phyloP scores from a whole-genome alignment of 345 rosid genomes.

The Aquilaria yunnanensis region DNA sequence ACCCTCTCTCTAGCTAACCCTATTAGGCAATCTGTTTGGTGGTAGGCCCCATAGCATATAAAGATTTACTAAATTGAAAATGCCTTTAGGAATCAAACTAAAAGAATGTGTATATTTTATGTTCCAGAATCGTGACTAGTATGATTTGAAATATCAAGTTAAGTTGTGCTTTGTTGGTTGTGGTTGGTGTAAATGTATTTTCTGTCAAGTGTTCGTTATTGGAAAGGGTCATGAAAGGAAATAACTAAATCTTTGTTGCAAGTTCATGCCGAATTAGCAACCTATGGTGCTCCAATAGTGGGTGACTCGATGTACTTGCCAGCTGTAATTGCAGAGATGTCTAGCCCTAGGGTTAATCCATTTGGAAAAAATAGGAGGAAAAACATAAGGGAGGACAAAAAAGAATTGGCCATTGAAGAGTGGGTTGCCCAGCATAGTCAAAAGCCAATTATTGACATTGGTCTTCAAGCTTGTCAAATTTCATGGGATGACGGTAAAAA shows the following conservation, averaged over 20 bases:
- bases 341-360: constrained; percentile 52
- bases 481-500: constrained; percentile 66
- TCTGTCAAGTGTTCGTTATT: not conserved
- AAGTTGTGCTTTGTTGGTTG: no score
- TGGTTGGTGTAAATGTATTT: not conserved
- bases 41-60: no score
- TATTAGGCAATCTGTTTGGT: no score
- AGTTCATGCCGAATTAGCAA: constrained; percentile 76
- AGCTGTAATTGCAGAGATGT: constrained; percentile 56
- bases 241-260: constrained; percentile 17
- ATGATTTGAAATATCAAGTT: no score
- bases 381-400: constrained; percentile 26
- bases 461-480: constrained; percentile 83
- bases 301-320: constrained; percentile 89
- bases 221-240: not conserved
- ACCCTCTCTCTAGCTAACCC: no score
- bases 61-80: no score
- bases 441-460: constrained; percentile 61
- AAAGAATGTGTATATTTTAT: no score
- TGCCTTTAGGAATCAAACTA: no score
- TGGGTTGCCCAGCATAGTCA: constrained; percentile 65
- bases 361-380: constrained; percentile 38
- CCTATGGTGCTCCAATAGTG: constrained; percentile 69
- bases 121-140: no score
- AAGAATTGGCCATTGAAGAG: constrained; percentile 38